Conservation (phyloP, 805 yeast genomes). For the Candida maesae region DNA sequence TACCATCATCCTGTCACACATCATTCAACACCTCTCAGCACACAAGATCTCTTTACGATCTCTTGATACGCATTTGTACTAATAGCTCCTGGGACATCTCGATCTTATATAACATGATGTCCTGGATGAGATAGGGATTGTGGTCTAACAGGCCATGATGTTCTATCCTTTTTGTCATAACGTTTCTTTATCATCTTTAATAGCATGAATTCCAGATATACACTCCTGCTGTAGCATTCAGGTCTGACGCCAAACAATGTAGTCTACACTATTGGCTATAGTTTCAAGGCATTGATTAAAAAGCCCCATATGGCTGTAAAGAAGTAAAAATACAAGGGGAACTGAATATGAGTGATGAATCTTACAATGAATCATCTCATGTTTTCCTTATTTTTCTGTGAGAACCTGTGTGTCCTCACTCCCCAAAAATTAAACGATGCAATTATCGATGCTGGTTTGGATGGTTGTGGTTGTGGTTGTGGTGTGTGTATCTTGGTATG, state of each 20-base stretch:
- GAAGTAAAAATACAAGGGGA: slow-evolving; percentile 2
- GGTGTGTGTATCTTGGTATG: too few species aligned
- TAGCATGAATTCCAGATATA: neutral
- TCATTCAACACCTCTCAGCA: neutral
- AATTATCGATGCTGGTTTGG: neutral
- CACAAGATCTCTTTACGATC: neutral
- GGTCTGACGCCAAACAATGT: too few species aligned
- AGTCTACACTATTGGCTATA: neutral
- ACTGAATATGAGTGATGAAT: too few species aligned
- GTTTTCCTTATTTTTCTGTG: neutral
- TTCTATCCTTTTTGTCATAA: neutral
- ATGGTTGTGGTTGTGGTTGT: neutral
- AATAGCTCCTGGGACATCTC: slow-evolving; percentile 5
- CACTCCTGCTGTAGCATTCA: neutral
- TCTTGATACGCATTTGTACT: slow-evolving; percentile 9
- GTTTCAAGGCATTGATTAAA: neutral
- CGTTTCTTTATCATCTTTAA: slow-evolving; percentile 1
- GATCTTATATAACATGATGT: too few species aligned
- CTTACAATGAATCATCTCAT: neutral
- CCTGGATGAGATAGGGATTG: too few species aligned
- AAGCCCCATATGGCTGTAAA: neutral
- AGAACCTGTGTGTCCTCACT: too few species aligned
- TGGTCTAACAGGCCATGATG: too few species aligned
- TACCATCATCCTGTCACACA: too few species aligned
- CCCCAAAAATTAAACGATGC: neutral